A percentile compares a stretch with the other conserved stretches of the same genome.
These are phyloP conservation scores for Fusarium sambucinum DNA, from an alignment of 2,329 filamentous ascomycete genomes.

Conservation along the genomic window DNA sequence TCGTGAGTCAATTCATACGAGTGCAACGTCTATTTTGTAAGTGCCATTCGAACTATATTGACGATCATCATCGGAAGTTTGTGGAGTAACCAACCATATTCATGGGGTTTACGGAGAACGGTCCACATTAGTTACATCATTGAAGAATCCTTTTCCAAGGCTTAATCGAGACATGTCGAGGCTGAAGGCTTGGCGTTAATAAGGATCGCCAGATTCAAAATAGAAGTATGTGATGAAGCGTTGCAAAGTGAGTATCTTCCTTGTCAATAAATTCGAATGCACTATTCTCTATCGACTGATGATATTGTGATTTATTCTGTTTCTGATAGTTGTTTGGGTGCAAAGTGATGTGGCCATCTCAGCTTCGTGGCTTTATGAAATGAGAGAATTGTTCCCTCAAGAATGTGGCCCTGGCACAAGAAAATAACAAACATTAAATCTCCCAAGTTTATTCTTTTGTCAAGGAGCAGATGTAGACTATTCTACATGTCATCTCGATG, in stretches of 20 bases:
- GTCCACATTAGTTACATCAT: not conserved
- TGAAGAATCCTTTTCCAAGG: not conserved
- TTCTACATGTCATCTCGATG: not conserved
- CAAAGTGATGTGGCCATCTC: too few species aligned
- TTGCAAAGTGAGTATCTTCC: not conserved
- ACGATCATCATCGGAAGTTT: accelerated
- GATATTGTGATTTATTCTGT: accelerated
- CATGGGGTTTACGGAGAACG: not conserved
- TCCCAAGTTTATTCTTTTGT: accelerated
- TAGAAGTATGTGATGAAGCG: not conserved
- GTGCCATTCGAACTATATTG: not conserved
- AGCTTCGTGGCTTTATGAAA: too few species aligned
- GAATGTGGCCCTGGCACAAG: too few species aligned
- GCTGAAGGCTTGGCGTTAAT: not conserved
- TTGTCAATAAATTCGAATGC: not conserved
- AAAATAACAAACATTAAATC: too few species aligned
- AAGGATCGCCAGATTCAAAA: not conserved
- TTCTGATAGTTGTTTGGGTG: too few species aligned
- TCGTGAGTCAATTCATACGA: not conserved
- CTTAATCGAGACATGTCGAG: not conserved
- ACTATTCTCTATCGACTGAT: not conserved
- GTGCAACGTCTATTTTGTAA: not conserved
- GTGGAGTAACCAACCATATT: not conserved
- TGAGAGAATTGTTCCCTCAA: too few species aligned
- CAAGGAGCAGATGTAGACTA: not conserved